phyloP scores from a whole-genome alignment of 345 rosid species.

The Brassica incana region DNA sequence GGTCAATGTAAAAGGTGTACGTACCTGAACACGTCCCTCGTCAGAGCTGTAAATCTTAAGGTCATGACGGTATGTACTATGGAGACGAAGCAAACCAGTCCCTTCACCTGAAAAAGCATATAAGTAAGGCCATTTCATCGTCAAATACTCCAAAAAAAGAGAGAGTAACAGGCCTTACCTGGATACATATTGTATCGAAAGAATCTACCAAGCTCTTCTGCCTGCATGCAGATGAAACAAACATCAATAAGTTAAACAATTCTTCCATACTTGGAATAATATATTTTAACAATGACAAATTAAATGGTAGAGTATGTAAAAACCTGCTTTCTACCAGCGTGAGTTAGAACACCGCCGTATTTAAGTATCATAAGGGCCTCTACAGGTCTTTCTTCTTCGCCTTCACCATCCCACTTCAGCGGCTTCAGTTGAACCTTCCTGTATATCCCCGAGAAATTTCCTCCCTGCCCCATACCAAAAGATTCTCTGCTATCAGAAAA shows the following conservation, averaged over 20 bases:
- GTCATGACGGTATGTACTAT: slow-evolving; percentile 98
- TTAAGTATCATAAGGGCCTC: slow-evolving; percentile 99
- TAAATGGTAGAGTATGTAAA: not conserved
- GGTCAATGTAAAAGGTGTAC: slow-evolving; percentile 39
- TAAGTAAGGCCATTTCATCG: slow-evolving; percentile 1
- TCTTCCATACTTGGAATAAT: not conserved
- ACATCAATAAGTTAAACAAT: not conserved
- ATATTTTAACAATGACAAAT: not conserved
- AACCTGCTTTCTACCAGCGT: slow-evolving; percentile 99
- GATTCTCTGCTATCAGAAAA: not conserved
- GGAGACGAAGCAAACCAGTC: slow-evolving; percentile 96
- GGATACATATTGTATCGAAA: slow-evolving; percentile 98
- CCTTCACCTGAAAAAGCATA: slow-evolving; percentile 61
- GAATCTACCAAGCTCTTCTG: slow-evolving; percentile 98
- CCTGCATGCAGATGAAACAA: slow-evolving; percentile 52
- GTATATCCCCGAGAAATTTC: slow-evolving; percentile 98
- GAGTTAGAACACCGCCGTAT: slow-evolving; percentile 98
- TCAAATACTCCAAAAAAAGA: slow-evolving; percentile 2
- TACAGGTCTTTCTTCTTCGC: slow-evolving; percentile 88
- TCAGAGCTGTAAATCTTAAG: slow-evolving; percentile 99
- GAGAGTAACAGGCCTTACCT: slow-evolving; percentile 48
- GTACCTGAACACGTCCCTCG: slow-evolving; percentile 99
- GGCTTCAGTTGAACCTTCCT: slow-evolving; percentile 98
- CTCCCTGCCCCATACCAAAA: slow-evolving; percentile 58
- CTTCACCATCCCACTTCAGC: slow-evolving; percentile 91